Evolutionary conservation across 306 rosid species (phyloP).

Genomic region (Abrus pulchellus): DNA sequence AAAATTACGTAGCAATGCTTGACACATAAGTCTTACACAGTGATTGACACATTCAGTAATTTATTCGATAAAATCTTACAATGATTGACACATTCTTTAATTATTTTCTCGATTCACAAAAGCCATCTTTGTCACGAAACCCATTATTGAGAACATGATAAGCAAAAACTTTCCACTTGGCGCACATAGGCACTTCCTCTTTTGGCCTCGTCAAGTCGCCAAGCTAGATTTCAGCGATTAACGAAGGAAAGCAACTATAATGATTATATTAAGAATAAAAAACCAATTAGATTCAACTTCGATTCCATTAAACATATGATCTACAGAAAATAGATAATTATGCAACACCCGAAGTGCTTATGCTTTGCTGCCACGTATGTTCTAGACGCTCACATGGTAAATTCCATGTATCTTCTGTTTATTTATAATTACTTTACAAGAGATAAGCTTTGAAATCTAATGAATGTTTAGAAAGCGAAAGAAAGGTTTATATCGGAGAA

Average conservation of each 20-base stretch:
- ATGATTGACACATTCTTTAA: not conserved
- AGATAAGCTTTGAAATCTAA: not conserved
- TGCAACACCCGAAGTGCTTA: not conserved
- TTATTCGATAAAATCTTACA: not conserved
- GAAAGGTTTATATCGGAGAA: not conserved
- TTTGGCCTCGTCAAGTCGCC: not conserved
- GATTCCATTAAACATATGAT: not conserved
- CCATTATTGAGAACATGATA: constrained; percentile 25
- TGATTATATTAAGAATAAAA: not conserved
- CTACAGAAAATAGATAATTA: not conserved
- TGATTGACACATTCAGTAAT: not conserved
- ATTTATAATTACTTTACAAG: not conserved
- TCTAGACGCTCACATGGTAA: not conserved
- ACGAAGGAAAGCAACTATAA: not conserved
- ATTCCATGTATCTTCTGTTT: not conserved
- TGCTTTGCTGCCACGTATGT: constrained; percentile 33
- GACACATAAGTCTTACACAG: not conserved
- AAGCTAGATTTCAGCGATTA: not conserved
- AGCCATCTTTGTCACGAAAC: constrained; percentile 28
- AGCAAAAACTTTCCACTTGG: constrained; percentile 41
- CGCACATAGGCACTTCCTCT: not conserved
- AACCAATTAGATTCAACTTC: not conserved
- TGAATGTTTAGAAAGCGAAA: not conserved
- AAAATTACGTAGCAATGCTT: not conserved
- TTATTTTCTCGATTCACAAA: not conserved